Base-by-base conservation (phyloP, 2,329 filamentous ascomycete species). In the Akanthomyces uredinophilus region DNA sequence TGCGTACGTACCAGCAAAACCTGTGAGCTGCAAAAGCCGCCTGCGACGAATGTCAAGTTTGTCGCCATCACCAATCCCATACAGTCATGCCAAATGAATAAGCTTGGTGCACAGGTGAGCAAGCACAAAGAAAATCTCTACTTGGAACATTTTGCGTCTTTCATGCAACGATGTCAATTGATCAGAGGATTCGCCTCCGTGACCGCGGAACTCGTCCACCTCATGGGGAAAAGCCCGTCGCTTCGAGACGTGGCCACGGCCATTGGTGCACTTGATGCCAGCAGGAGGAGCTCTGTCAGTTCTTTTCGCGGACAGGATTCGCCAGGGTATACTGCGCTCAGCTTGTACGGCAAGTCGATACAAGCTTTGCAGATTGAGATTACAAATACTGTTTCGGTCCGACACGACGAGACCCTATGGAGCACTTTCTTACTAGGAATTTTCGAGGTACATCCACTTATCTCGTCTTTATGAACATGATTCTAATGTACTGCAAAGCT, bases 211-310 rank as follows among this genome's bases (percentile, higher is more conserved):
- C 58, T 50, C 3, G 20, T 67, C 0, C 64, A 66, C 2, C 41
- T 72, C 0, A 62, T 72, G 1, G 41, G 65, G 1, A n/a, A 43
- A 1, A 68, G 65, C 0, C 18, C 53, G 0, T 50, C 67, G 0
- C 63, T 72, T 5, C 60, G 47, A 29, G 60, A 69, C 27, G 32
- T 68, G 2, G 64, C 65, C 0, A 39, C 67, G 2, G 69, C 70
- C 0, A 68, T 72, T 35, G 71, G 71, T 0, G 70, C 71, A 0
- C 59, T 71, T 1, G 67, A 71, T 24, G 66, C 67, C 1, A 69
- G 68, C 39, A 65, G 70, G 3, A 29, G 59, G 2, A 61, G 59
- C 1, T 62, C 46, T 0, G 46, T 64, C 1, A 52, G 54, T 3
- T 59, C 22, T 7, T n/a, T 8, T 0, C 0, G 18, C 14, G 11